Evolutionary conservation across 208 protist species (phyloP), one percentile per base, ranked within the genome.

Genomic region (Leishmania turanica): DNA sequence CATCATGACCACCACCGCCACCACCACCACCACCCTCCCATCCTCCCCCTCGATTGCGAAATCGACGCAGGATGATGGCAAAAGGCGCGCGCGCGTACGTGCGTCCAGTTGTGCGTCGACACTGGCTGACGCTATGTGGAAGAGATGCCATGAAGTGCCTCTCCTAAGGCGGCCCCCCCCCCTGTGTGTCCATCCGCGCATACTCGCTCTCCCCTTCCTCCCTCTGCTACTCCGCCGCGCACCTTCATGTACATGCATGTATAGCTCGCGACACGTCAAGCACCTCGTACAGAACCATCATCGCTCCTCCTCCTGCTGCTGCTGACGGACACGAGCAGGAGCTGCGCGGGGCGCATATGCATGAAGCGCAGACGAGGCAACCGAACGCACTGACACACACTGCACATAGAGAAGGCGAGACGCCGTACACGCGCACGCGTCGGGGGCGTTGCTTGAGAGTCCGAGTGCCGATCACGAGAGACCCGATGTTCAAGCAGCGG

Each of bases 401-500:
- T 17, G 27, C 68, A 51, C 68, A 51, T 37, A 74, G 11, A 56
- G 40, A 27, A 19, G 17, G 40, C 17, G 68, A 68, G 31, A 68
- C 62, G 3, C 62, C 5, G 13, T 13, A 47, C 19, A 49, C 65
- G 24, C 31, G 24, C 37, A 4, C 40, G 27, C 45, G 9, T 9
- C 1, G 34, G 70, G 6, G 40, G 17, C 53, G 6, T 15, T 5
- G 31, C 8, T 2, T 42, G 27, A 31, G 8, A n/a, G 47, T 37
- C 21, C 34, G 21, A 72, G 68, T 17, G 68, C 24, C 34, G 19
- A 42, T 31, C 21, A 19, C 27, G 13, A 51, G 68, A n/a, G 27
- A 1, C 40, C 42, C 24, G 13, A 94, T 95, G 91, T 91, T 89
- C 72, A 92, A 92, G 74, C 89, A 92, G 70, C 86, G 91, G 78